Evolutionary conservation across 176 grass and related monocot species (phyloP).

Genomic region (Luzula sylvatica): DNA sequence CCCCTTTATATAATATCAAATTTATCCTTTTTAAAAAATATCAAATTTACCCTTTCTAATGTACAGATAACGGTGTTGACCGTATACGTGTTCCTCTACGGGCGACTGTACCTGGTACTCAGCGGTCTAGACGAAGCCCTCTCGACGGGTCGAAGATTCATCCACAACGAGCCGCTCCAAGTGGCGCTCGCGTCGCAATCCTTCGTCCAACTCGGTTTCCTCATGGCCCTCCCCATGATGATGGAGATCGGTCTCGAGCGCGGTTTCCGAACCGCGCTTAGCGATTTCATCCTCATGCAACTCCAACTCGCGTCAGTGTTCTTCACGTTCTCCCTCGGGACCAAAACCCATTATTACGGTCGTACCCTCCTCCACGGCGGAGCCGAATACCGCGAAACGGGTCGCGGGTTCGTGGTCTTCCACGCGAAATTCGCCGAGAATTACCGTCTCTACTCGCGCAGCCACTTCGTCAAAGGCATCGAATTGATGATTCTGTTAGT

Average conservation of each 20-base stretch:
- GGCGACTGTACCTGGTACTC: constrained; percentile 86
- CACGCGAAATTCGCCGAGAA: constrained; percentile 95
- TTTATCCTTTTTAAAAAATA: not conserved
- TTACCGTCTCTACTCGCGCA: constrained; percentile 88
- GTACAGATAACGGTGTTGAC: constrained; percentile 77
- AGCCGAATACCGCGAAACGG: constrained; percentile 93
- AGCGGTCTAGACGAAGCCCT: constrained; percentile 84
- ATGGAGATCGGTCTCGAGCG: constrained; percentile 97
- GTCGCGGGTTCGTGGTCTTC: constrained; percentile 95
- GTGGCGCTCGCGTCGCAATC: constrained; percentile 94
- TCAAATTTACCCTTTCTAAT: constrained; percentile 12
- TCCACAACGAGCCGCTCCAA: constrained; percentile 77
- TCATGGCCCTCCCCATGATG: constrained; percentile 98
- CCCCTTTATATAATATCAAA: not conserved
- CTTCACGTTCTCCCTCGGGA: constrained; percentile 97
- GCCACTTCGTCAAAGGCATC: constrained; percentile 96
- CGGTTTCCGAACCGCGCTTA: constrained; percentile 91
- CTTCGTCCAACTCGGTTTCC: constrained; percentile 88
- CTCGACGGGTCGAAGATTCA: constrained; percentile 59
- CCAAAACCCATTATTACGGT: constrained; percentile 96
- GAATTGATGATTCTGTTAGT: constrained; percentile 90
- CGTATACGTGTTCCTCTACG: constrained; percentile 96
- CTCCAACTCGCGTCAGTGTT: constrained; percentile 95
- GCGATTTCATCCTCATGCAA: constrained; percentile 96
- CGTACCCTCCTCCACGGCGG: constrained; percentile 89